A percentile compares a stretch with the other conserved stretches of the same genome.
Evolutionary conservation across 2,329 filamentous ascomycete genomes (phyloP).

Genomic region (Cercospora sp.): DNA sequence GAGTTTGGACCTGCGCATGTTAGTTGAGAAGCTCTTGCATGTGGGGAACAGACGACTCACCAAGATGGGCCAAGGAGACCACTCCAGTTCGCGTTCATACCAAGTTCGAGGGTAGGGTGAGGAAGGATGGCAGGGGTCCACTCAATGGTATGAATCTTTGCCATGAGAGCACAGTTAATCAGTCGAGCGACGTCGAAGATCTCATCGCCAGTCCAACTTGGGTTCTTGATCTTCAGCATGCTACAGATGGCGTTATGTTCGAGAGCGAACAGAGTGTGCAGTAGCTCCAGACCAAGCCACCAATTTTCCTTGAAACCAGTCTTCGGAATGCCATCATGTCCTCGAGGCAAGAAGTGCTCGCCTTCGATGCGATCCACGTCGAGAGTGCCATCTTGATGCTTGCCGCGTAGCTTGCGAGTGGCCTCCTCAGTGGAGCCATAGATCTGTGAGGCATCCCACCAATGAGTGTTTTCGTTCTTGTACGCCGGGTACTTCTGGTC

Average conservation of each 20-base stretch:
- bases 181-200: slow-evolving; percentile 50
- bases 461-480: slow-evolving; percentile 46
- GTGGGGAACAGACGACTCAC: background rate
- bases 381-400: slow-evolving; percentile 44
- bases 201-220: slow-evolving; percentile 44
- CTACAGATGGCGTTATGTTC: slow-evolving; percentile 52
- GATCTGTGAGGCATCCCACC: slow-evolving; percentile 53
- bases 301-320: slow-evolving; percentile 50
- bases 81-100: slow-evolving; percentile 52
- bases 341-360: slow-evolving; percentile 45
- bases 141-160: slow-evolving; percentile 53
- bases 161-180: slow-evolving; percentile 51
- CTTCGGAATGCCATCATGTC: slow-evolving; percentile 41
- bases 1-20: background rate
- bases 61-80: slow-evolving; percentile 42
- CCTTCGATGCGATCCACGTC: slow-evolving; percentile 38
- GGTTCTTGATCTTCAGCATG: slow-evolving; percentile 40
- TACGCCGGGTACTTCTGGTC: slow-evolving; percentile 46
- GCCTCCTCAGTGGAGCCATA: slow-evolving; percentile 46
- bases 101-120: slow-evolving; percentile 47
- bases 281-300: slow-evolving; percentile 51
- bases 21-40: background rate
- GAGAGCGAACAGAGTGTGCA: slow-evolving; percentile 50
- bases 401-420: slow-evolving; percentile 42
- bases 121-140: slow-evolving; percentile 53